Evolutionary conservation across 2,329 filamentous ascomycete genomes (phyloP).

Genomic region (Myriosclerotinia curreyana): DNA sequence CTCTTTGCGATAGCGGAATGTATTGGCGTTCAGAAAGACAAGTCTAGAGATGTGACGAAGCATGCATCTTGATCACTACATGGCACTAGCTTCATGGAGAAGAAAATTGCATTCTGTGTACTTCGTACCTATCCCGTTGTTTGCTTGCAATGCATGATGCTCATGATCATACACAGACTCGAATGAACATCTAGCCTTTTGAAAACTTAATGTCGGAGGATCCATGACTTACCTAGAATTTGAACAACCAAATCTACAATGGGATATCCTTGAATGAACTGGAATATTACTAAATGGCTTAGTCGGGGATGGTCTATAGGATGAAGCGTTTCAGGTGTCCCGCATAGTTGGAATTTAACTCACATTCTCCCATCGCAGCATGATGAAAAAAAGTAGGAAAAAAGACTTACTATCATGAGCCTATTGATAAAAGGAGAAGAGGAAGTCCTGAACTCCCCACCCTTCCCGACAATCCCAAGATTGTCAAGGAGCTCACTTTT

Average conservation of each 20-base stretch:
- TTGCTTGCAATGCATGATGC: background rate
- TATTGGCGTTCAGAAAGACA: background rate
- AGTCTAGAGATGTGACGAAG: background rate
- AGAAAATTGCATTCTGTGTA: background rate
- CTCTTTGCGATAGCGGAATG: background rate
- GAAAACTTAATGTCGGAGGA: background rate
- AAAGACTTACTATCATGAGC: conserved; percentile 8
- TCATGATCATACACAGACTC: background rate
- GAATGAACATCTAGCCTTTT: background rate
- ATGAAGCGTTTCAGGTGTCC: background rate
- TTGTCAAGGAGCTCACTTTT: background rate
- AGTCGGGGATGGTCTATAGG: background rate
- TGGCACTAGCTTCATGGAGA: background rate
- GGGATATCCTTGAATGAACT: background rate
- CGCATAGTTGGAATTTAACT: background rate
- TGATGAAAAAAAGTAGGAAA: background rate
- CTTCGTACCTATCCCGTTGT: too few species aligned
- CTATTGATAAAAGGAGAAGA: background rate
- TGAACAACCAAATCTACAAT: background rate
- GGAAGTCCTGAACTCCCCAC: background rate
- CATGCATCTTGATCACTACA: background rate
- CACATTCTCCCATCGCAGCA: background rate
- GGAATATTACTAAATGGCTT: background rate
- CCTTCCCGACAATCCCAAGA: background rate
- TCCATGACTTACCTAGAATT: background rate